These are phyloP conservation scores for Balansia obtecta DNA, from an alignment of 2,329 filamentous ascomycete species.

Conservation along the genomic window DNA sequence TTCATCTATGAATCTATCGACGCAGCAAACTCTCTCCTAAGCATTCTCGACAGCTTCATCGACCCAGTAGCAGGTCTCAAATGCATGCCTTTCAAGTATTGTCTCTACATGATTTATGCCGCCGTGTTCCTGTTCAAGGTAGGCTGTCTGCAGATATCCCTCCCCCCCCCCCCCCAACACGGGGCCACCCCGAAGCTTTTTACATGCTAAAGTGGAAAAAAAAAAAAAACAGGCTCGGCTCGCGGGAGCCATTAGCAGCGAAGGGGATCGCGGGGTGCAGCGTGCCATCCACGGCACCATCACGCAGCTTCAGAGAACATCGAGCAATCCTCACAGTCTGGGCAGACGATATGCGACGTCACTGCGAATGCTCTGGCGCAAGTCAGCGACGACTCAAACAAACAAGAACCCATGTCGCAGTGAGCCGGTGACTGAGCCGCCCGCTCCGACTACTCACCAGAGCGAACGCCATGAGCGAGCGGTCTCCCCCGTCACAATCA, in stretches of 20 bases:
- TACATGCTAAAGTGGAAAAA: not conserved
- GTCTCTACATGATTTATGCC: constrained; percentile 49
- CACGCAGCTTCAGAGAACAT: constrained; percentile 45
- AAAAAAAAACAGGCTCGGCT: constrained; percentile 38
- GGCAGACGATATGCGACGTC: constrained; percentile 49
- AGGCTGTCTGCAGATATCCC: not conserved
- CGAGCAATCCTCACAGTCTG: constrained; percentile 43
- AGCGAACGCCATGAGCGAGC: constrained; percentile 10
- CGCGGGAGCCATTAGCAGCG: constrained; percentile 44
- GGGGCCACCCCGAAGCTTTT: too few species aligned
- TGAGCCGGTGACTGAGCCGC: constrained; percentile 11
- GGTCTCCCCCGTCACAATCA: not conserved
- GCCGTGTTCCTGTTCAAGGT: constrained; percentile 55
- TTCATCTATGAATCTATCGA: constrained; percentile 57
- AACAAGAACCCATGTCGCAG: constrained; percentile 2
- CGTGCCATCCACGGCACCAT: constrained; percentile 46
- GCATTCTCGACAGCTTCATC: constrained; percentile 45
- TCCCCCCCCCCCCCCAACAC: too few species aligned
- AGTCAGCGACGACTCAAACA: constrained; percentile 12
- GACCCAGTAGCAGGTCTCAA: constrained; percentile 45
- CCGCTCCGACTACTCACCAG: constrained; percentile 11
- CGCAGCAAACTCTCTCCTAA: constrained; percentile 48
- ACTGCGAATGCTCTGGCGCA: constrained; percentile 47
- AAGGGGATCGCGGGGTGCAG: constrained; percentile 42
- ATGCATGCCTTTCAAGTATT: constrained; percentile 53